Conservation (phyloP, 2,329 filamentous ascomycete species). For the Aspergillus melleus region DNA sequence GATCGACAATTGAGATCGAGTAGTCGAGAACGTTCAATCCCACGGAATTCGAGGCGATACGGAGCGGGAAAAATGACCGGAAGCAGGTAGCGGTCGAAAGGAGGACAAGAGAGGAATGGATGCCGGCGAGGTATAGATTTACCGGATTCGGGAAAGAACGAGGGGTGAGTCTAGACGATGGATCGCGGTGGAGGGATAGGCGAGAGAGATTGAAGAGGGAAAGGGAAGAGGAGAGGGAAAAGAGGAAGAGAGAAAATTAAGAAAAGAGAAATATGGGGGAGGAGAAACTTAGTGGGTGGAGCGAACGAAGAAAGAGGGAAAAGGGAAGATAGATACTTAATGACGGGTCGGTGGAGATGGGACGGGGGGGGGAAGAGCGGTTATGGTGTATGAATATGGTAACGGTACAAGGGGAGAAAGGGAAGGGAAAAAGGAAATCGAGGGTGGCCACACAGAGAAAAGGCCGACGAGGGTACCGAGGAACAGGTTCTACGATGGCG, state of each 20-base stretch:
- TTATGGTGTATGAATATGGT: slow-evolving; percentile 21
- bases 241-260: slow-evolving; percentile 19
- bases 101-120: slow-evolving; percentile 11
- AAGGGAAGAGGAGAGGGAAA: slow-evolving; percentile 24
- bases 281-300: slow-evolving; percentile 25
- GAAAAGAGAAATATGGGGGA: slow-evolving; percentile 25
- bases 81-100: slow-evolving; percentile 20
- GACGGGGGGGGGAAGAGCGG: slow-evolving; percentile 10
- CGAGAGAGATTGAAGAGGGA: slow-evolving; percentile 20
- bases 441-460: slow-evolving; percentile 23
- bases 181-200: slow-evolving; percentile 16
- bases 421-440: slow-evolving; percentile 15
- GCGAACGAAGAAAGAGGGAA: slow-evolving; percentile 21
- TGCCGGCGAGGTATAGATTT: not conserved
- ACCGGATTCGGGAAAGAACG: slow-evolving; percentile 5
- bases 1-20: not conserved
- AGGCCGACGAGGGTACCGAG: slow-evolving; percentile 25
- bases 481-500: slow-evolving; percentile 27
- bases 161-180: slow-evolving; percentile 11
- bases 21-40: slow-evolving; percentile 9
- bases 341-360: slow-evolving; percentile 24
- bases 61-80: slow-evolving; percentile 13
- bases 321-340: slow-evolving; percentile 21
- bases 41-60: slow-evolving; percentile 9
- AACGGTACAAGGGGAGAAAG: slow-evolving; percentile 24